These are phyloP conservation scores for Rostrohypoxylon terebratum DNA, from an alignment of 495 filamentous ascomycete genomes.

Conservation along the genomic window DNA sequence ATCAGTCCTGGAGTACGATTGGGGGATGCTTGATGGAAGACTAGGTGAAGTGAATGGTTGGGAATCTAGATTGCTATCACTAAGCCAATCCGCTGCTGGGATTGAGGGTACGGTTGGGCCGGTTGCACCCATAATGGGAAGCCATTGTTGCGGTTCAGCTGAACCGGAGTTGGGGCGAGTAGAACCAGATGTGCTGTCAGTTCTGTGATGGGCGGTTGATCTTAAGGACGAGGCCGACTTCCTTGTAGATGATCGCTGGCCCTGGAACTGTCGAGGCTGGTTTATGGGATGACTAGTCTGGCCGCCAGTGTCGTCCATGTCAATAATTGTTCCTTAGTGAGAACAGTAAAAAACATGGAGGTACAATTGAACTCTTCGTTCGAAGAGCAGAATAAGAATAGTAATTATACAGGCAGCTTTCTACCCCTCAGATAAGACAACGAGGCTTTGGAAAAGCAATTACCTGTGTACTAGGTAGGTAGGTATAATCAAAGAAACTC, in stretches of 20 bases:
- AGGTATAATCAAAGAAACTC: conserved; percentile 3
- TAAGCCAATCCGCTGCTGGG: neutral
- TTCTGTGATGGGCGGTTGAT: conserved; percentile 9
- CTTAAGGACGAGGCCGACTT: conserved; percentile 4
- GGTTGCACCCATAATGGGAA: conserved; percentile 5
- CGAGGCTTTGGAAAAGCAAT: neutral
- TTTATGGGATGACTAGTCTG: conserved; percentile 12
- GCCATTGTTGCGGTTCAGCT: conserved; percentile 23
- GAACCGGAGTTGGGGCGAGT: conserved; percentile 3
- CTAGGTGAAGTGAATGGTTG: conserved; percentile 11
- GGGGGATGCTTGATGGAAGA: neutral
- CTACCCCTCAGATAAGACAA: neutral
- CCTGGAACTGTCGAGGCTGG: neutral
- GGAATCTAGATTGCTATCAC: conserved; percentile 12
- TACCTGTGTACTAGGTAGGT: neutral
- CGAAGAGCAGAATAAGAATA: neutral
- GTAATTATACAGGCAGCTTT: neutral
- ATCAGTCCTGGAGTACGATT: neutral
- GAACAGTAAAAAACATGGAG: neutral
- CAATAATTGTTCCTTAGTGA: conserved; percentile 4
- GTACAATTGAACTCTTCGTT: neutral
- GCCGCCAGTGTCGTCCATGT: conserved; percentile 14
- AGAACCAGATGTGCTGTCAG: neutral
- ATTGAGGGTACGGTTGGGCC: neutral
- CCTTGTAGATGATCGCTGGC: conserved; percentile 12